Conservation (phyloP, 805 yeast genomes). For the Jamesozyma lodderae region DNA sequence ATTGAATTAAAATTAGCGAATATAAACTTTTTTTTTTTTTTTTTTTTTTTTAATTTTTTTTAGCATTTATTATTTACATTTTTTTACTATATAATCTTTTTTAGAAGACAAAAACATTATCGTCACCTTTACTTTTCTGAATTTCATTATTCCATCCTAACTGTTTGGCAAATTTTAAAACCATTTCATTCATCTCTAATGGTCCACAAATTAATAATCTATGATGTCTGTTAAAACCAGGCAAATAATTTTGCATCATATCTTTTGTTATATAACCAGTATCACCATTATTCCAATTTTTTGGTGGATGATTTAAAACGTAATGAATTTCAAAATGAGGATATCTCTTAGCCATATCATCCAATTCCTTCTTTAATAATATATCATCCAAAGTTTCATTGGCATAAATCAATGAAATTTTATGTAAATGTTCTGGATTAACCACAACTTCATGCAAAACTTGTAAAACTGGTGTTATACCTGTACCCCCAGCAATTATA, state of each 20-base stretch:
- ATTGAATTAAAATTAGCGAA: constrained; percentile 7
- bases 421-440: constrained; percentile 55
- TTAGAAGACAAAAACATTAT: constrained; percentile 6
- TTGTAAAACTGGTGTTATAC: constrained; percentile 84
- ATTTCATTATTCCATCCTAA: constrained; percentile 47
- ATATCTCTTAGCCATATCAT: constrained; percentile 52
- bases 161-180: constrained; percentile 42
- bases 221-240: constrained; percentile 38
- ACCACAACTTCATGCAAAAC: constrained; percentile 62
- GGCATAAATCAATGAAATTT: constrained; percentile 55
- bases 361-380: constrained; percentile 59
- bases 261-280: constrained; percentile 58
- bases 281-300: constrained; percentile 43
- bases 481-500: constrained; percentile 77
- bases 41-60: background rate
- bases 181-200: constrained; percentile 49
- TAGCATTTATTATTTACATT: background rate
- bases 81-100: background rate
- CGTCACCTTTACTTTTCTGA: constrained; percentile 13
- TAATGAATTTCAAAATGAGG: constrained; percentile 57
- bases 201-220: constrained; percentile 71
- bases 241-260: constrained; percentile 45
- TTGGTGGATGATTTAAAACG: constrained; percentile 43
- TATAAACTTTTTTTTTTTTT: background rate
- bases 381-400: constrained; percentile 72